Conservation (phyloP, 208 protist species). For the Angomonas desouzai region DNA sequence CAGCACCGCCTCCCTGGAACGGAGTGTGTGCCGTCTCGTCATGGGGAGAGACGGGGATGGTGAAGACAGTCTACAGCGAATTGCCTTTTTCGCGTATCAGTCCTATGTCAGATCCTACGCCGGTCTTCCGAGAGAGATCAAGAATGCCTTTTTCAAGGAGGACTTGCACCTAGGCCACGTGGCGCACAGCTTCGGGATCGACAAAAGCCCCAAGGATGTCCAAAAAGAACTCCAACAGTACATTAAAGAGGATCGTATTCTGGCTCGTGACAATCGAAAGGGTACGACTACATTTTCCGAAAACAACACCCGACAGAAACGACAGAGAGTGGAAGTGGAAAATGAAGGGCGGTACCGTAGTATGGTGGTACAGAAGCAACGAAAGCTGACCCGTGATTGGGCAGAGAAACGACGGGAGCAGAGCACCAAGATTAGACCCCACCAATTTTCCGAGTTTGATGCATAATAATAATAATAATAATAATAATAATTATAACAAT, state of each 20-base stretch:
- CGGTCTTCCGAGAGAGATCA: conserved; percentile 55
- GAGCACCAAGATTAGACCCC: conserved; percentile 46
- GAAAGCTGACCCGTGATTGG: conserved; percentile 76
- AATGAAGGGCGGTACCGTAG: conserved; percentile 74
- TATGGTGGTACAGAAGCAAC: conserved; percentile 74
- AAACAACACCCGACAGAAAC: conserved; percentile 27
- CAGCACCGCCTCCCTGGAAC: conserved; percentile 76
- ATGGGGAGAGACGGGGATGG: conserved; percentile 40
- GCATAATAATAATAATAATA: conserved; percentile 23
- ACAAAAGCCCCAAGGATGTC: conserved; percentile 82
- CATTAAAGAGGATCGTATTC: conserved; percentile 62
- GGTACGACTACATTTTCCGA: conserved; percentile 24
- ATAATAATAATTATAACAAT: conserved; percentile 8
- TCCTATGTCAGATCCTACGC: conserved; percentile 97
- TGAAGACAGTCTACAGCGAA: conserved; percentile 94
- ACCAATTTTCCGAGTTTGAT: conserved; percentile 84
- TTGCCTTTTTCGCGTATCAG: conserved; percentile 96
- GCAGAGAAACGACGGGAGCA: conserved; percentile 56
- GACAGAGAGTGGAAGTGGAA: conserved; percentile 62
- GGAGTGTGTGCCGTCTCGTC: conserved; percentile 90
- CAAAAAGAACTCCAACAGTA: conserved; percentile 48
- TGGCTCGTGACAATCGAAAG: conserved; percentile 57
- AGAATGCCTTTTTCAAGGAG: conserved; percentile 61
- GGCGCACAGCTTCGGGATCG: conserved; percentile 89
- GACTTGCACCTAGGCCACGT: conserved; percentile 94